Evolutionary conservation across 208 protist genomes (phyloP).

Genomic region (Trypanosoma brucei): DNA sequence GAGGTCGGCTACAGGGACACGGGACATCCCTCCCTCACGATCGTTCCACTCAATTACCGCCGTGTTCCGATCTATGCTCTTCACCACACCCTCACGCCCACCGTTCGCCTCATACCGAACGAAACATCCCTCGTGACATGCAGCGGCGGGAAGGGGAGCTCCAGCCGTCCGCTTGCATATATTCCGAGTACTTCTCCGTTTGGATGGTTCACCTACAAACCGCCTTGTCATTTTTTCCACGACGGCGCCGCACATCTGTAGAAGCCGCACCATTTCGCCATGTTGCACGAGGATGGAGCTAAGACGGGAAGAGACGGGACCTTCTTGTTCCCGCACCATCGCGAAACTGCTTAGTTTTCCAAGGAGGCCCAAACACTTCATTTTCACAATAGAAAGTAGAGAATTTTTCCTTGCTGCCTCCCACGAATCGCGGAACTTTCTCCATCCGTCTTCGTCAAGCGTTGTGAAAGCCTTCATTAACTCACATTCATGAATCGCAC

Average conservation of each 20-base stretch:
- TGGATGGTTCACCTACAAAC: neutral
- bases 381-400: conserved; percentile 11
- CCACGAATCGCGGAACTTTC: conserved; percentile 11
- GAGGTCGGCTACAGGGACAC: conserved; percentile 13
- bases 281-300: conserved; percentile 9
- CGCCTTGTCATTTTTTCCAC: conserved; percentile 13
- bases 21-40: neutral
- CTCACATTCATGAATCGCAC: conserved; percentile 24
- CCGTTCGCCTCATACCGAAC: conserved; percentile 7
- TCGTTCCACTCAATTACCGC: conserved; percentile 26
- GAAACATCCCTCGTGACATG: conserved; percentile 15
- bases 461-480: conserved; percentile 24
- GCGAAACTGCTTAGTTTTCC: conserved; percentile 10
- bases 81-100: conserved; percentile 19
- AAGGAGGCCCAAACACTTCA: conserved; percentile 14
- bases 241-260: conserved; percentile 9
- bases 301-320: conserved; percentile 9
- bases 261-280: conserved; percentile 7
- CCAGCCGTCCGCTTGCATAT: conserved; percentile 4
- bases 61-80: conserved; percentile 1
- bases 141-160: conserved; percentile 14
- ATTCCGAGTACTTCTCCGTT: conserved; percentile 16
- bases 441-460: conserved; percentile 26
- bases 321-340: neutral
- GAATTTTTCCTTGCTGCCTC: conserved; percentile 10